These are phyloP conservation scores for Candida tropicalis DNA, from an alignment of 1,139 yeast species.

Conservation along the genomic window DNA sequence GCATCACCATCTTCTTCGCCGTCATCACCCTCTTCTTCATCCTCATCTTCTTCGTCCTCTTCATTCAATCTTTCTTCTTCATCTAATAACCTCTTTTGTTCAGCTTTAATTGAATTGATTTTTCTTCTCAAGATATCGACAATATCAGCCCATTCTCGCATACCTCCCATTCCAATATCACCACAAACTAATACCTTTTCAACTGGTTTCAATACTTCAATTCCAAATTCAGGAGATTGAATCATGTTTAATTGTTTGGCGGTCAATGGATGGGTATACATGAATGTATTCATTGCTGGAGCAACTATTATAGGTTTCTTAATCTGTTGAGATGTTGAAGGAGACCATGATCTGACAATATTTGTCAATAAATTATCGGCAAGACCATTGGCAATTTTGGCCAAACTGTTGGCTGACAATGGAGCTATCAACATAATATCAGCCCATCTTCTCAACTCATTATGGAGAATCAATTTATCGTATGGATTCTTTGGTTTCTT, in stretches of 20 bases:
- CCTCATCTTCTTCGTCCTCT: conserved; percentile 40
- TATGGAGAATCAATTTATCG: conserved; percentile 67
- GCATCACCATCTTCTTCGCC: conserved; percentile 33
- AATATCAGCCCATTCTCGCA: conserved; percentile 95
- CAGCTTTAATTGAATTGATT: conserved; percentile 39
- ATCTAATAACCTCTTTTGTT: conserved; percentile 27
- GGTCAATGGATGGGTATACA: conserved; percentile 94
- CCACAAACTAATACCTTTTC: conserved; percentile 95
- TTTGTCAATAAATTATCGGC: conserved; percentile 88
- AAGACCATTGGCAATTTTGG: conserved; percentile 87
- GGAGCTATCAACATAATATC: conserved; percentile 92
- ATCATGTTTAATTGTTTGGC: conserved; percentile 73
- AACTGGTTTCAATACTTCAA: conserved; percentile 85
- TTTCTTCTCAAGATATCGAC: conserved; percentile 74
- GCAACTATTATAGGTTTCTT: conserved; percentile 84
- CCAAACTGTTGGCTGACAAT: conserved; percentile 87
- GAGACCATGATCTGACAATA: conserved; percentile 90
- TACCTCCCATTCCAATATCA: conserved; percentile 97
- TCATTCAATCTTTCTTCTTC: conserved; percentile 42
- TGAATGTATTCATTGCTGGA: conserved; percentile 96
- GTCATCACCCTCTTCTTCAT: conserved; percentile 38
- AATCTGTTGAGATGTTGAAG: conserved; percentile 32
- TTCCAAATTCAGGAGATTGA: conserved; percentile 47
- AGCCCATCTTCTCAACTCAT: conserved; percentile 93
- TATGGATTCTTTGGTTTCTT: conserved; percentile 41